Percentiles rank a stretch among this genome's conserved stretches.
phyloP scores from a whole-genome alignment of 305 asterid genomes.

The Salvia sclarea region DNA sequence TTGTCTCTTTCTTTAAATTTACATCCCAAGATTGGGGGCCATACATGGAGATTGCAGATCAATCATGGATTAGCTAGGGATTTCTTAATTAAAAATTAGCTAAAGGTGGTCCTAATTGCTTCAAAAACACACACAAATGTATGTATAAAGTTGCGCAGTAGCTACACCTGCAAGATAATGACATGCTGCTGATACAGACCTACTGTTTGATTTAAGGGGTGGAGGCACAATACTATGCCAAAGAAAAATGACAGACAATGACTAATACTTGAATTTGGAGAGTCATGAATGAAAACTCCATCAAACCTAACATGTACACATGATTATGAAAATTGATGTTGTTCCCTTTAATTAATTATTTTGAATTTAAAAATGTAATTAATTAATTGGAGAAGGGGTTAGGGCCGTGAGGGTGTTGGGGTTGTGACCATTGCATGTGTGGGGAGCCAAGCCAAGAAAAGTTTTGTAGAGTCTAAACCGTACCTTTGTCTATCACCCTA shows the following conservation, averaged over 20 bases:
- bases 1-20: constrained; percentile 15
- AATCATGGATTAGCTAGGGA: neutral
- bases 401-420: constrained; percentile 47
- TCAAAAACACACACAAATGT: too few species aligned
- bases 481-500: constrained; percentile 43
- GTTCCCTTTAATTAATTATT: too few species aligned
- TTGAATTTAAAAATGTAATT: too few species aligned
- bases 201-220: neutral
- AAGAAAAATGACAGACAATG: neutral
- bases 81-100: too few species aligned
- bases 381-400: constrained; percentile 12
- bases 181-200: constrained; percentile 12
- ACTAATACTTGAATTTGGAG: neutral
- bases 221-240: neutral
- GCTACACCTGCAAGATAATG: constrained; percentile 19
- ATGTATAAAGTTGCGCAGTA: constrained; percentile 25
- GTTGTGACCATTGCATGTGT: constrained; percentile 37
- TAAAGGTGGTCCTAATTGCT: too few species aligned
- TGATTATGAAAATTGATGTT: too few species aligned
- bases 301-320: constrained; percentile 16
- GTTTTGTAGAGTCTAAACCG: constrained; percentile 37
- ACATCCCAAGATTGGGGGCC: constrained; percentile 15
- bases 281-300: too few species aligned
- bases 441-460: constrained; percentile 24
- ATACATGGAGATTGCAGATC: neutral